Conservation (phyloP, 208 protist species). For the Phytomonas sp. region DNA sequence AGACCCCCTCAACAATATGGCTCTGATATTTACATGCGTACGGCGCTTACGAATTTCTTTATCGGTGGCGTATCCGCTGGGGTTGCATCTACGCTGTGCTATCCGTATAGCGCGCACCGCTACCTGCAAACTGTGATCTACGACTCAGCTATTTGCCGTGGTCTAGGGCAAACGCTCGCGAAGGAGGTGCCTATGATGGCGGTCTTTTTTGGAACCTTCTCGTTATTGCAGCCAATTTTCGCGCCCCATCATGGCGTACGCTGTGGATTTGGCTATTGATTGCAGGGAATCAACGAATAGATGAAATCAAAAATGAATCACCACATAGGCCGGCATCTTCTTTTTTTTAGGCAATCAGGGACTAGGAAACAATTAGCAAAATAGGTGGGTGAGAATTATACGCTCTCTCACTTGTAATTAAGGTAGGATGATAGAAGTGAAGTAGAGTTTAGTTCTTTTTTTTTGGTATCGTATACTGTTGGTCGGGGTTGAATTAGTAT, state of each 20-base stretch:
- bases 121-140: slow-evolving; percentile 89
- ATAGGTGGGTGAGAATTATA: background rate
- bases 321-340: background rate
- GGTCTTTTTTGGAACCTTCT: slow-evolving; percentile 73
- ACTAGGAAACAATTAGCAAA: background rate
- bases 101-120: slow-evolving; percentile 75
- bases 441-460: background rate
- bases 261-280: slow-evolving; percentile 82
- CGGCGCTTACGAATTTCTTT: slow-evolving; percentile 50
- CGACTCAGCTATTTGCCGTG: slow-evolving; percentile 84
- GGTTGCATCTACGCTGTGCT: slow-evolving; percentile 79
- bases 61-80: slow-evolving; percentile 68
- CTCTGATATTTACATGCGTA: slow-evolving; percentile 47
- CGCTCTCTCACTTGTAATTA: slow-evolving; percentile 4
- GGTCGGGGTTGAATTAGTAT: background rate
- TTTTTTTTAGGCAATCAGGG: background rate
- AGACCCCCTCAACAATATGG: slow-evolving; percentile 20
- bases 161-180: slow-evolving; percentile 52
- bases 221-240: slow-evolving; percentile 66
- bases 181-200: slow-evolving; percentile 90
- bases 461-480: background rate
- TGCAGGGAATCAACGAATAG: background rate
- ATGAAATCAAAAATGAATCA: slow-evolving; percentile 1
- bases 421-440: background rate
- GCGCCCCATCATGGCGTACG: slow-evolving; percentile 71